Evolutionary conservation across 305 asterid genomes (phyloP).

Genomic region (Withania somnifera): DNA sequence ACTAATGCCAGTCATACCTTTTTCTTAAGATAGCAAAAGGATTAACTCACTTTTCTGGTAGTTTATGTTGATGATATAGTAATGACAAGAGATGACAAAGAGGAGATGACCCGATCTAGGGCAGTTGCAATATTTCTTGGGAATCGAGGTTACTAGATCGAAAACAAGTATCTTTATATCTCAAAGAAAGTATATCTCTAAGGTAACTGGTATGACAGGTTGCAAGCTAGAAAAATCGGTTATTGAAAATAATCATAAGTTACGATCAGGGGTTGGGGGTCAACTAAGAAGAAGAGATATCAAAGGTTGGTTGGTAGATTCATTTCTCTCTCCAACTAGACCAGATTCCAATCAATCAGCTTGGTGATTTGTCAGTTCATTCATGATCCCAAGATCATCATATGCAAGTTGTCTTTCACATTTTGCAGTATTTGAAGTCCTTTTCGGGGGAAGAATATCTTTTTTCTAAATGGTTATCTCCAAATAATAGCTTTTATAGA

Average conservation of each 20-base stretch:
- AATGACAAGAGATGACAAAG: too few relatives aligned
- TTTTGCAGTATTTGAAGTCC: not conserved
- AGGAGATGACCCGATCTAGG: too few relatives aligned
- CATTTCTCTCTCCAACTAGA: not conserved
- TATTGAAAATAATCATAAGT: not conserved
- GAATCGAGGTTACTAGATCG: not conserved
- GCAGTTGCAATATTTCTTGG: not conserved
- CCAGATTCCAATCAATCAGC: not conserved
- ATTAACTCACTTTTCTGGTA: too few relatives aligned
- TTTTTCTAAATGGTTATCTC: too few relatives aligned
- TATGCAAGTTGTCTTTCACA: not conserved
- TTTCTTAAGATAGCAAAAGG: too few relatives aligned
- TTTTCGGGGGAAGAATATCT: too few relatives aligned
- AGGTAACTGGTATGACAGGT: not conserved
- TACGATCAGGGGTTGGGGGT: not conserved
- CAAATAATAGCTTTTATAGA: too few relatives aligned
- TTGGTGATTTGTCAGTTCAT: not conserved
- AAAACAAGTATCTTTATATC: not conserved
- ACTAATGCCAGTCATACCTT: too few relatives aligned
- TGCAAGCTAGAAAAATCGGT: not conserved
- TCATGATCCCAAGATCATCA: not conserved
- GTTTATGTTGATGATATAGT: too few relatives aligned
- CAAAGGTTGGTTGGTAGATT: not conserved
- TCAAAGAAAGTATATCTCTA: not conserved
- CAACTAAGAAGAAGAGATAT: not conserved